Evolutionary conservation across 2,329 filamentous ascomycete genomes (phyloP).

Genomic region (Samsoniella hepiali): DNA sequence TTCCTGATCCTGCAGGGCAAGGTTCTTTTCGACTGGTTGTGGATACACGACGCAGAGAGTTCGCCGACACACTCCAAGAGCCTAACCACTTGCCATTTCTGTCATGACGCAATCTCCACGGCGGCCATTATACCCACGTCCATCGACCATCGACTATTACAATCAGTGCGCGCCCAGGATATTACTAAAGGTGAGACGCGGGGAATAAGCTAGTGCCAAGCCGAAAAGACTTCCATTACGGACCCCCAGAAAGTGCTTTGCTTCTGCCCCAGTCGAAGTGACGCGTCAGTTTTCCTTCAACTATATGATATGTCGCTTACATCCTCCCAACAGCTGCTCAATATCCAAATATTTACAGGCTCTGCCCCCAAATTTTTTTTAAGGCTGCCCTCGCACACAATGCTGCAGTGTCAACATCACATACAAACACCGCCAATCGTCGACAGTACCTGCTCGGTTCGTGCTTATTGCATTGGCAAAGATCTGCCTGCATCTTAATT

Average conservation of each 20-base stretch:
- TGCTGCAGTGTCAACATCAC: no score
- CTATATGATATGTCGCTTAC: no score
- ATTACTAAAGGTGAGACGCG: background rate
- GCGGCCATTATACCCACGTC: background rate
- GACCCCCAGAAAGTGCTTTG: background rate
- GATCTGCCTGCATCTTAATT: no score
- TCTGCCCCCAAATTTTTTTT: no score
- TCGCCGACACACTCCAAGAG: background rate
- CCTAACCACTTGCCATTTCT: background rate
- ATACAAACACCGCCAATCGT: no score
- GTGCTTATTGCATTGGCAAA: no score
- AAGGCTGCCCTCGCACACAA: no score
- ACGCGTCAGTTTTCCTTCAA: background rate
- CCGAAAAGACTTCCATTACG: background rate
- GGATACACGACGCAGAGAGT: constrained; percentile 5
- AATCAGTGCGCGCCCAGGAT: background rate
- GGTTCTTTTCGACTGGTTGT: background rate
- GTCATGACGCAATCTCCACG: background rate
- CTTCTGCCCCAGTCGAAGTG: background rate
- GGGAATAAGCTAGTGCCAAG: background rate
- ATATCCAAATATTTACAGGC: no score
- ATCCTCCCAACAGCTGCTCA: no score
- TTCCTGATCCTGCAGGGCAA: background rate
- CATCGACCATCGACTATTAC: background rate
- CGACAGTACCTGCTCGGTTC: no score